Evolutionary conservation across 306 rosid species (phyloP).

Genomic region (Cicer arietinum): DNA sequence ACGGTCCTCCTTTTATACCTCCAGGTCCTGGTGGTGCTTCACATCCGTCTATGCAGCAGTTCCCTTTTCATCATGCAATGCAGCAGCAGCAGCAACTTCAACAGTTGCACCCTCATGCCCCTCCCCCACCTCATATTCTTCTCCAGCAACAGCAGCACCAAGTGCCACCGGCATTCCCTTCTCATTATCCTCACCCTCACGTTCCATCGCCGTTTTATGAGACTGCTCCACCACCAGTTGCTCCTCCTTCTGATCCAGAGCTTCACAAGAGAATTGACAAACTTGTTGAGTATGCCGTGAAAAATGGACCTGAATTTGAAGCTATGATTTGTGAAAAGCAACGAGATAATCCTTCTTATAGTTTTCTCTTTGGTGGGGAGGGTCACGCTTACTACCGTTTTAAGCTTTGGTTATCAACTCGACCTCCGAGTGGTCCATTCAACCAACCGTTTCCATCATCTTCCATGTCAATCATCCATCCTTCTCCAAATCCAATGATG

Average conservation of each 20-base stretch:
- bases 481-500: constrained; percentile 82
- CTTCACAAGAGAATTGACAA: constrained; percentile 93
- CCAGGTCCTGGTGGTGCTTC: constrained; percentile 80
- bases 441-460: constrained; percentile 67
- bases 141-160: constrained; percentile 84
- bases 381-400: constrained; percentile 85
- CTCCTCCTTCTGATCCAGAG: constrained; percentile 88
- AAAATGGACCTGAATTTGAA: constrained; percentile 96
- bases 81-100: constrained; percentile 65
- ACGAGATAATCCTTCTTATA: constrained; percentile 87
- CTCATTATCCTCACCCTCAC: constrained; percentile 69
- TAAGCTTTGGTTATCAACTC: constrained; percentile 79
- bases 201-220: constrained; percentile 69
- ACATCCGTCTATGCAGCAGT: constrained; percentile 80
- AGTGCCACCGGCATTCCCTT: constrained; percentile 66
- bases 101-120: constrained; percentile 66
- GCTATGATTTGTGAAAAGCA: constrained; percentile 96
- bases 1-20: constrained; percentile 80
- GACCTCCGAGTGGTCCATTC: constrained; percentile 71
- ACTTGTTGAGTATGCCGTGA: constrained; percentile 84
- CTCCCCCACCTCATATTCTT: constrained; percentile 71
- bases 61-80: constrained; percentile 70
- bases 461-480: constrained; percentile 73
- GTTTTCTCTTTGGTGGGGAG: constrained; percentile 95
- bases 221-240: constrained; percentile 69